Evolutionary conservation across 2,329 filamentous ascomycete genomes (phyloP), one percentile per base, ranked within the genome.

Genomic region (Gremmenia infestans): DNA sequence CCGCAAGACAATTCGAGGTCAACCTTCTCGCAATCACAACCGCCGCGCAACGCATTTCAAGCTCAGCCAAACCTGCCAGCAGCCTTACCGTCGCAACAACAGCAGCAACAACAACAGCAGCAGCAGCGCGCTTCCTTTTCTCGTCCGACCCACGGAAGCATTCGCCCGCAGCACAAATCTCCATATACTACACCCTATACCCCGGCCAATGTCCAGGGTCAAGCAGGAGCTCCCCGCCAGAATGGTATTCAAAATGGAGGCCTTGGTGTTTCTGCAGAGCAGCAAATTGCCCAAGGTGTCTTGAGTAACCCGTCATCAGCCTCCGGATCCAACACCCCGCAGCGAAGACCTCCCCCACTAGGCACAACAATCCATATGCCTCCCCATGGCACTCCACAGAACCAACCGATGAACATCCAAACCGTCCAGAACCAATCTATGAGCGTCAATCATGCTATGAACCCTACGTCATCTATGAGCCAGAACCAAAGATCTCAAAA

Each of bases 241-340:
- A 66, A 65, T 63, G 60, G 59, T 28, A 60, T 56, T 15, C 54
- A 56, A 8, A 57, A 57, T 50, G 52, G 53, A 28, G 48, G 54
- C 47, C 56, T 48, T 45, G 61, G 60, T 52, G 61, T 66, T 12
- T 68, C 67, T 48, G 67, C 67, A 48, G 67, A 70, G 52, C 67
- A 69, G 56, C 67, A 70, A 59, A 70, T 70, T 60, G 67, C 67
- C 23, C 65, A 68, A 56, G 67, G 67, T 43, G 60, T 68, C 55
- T 59, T 70, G 60, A 65, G 66, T 50, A 66, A 65, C 50, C 22
- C 62, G 5, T 57, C 64, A 23, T 40, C 59, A 14, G 61, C 57
- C 8, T 59, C 62, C 50, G 61, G 59, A 6, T 59, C 61, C 22
- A 67, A 61, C 36, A 66, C 67, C 25, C 62, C 67, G 19, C 67